Conservation (phyloP, 176 grass and related monocot genomes). For the Sorghum bicolor region DNA sequence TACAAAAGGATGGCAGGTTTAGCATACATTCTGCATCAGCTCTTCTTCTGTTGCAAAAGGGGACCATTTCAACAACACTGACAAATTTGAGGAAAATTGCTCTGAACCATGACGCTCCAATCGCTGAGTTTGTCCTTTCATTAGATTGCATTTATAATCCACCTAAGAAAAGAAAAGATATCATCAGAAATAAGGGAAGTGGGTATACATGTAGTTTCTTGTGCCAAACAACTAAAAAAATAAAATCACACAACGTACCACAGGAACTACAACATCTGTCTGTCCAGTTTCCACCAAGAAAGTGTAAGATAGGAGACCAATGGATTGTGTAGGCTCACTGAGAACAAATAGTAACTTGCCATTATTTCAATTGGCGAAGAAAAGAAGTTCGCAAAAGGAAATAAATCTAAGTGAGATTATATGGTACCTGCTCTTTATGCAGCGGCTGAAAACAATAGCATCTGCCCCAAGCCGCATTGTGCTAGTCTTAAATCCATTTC, state of each 20-base stretch:
- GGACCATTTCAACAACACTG: conserved; percentile 67
- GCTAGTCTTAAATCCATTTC: conserved; percentile 92
- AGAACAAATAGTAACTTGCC: not conserved
- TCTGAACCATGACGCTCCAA: conserved; percentile 27
- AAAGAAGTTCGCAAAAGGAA: not conserved
- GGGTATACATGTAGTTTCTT: not conserved
- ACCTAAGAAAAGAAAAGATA: conserved; percentile 44
- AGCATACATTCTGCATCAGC: conserved; percentile 56
- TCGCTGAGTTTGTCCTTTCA: conserved; percentile 34
- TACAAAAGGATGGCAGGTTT: not conserved
- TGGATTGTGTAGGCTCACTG: conserved; percentile 56
- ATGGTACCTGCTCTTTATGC: conserved; percentile 46
- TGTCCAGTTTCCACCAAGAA: conserved; percentile 52
- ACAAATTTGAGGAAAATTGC: conserved; percentile 69
- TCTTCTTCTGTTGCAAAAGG: conserved; percentile 73
- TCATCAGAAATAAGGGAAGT: not conserved
- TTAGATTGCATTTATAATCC: conserved; percentile 69
- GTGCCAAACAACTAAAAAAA: not conserved
- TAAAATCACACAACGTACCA: conserved; percentile 31
- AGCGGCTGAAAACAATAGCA: conserved; percentile 69
- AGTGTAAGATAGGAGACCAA: conserved; percentile 84
- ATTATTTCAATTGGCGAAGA: not conserved
- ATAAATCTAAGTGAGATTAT: not conserved
- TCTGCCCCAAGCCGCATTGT: conserved; percentile 88
- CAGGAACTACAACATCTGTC: conserved; percentile 65